Percentiles rank a stretch among this genome's conserved stretches.
These are phyloP conservation scores for Carex myosuroides DNA, from an alignment of 176 grass and related monocot species.

Conservation along the genomic window DNA sequence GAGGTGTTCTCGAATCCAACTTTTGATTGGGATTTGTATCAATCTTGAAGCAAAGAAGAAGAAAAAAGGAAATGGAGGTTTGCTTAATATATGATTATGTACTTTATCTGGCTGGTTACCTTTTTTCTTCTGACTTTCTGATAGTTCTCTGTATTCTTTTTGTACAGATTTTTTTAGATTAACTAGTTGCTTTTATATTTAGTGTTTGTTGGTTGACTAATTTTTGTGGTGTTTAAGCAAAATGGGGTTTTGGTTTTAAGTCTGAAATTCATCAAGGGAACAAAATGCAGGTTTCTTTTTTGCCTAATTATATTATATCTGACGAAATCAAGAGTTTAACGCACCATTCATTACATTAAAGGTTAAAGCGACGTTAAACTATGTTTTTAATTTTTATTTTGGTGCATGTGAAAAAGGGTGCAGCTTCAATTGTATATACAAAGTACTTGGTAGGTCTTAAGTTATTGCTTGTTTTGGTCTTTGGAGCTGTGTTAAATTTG, in stretches of 20 bases:
- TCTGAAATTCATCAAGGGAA: not conserved
- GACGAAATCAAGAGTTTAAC: not conserved
- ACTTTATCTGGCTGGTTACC: not conserved
- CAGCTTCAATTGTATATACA: not conserved
- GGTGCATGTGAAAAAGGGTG: not conserved
- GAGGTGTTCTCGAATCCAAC: constrained; percentile 92
- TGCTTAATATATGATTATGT: constrained; percentile 11
- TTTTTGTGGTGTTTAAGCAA: constrained; percentile 1
- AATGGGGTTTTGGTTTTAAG: not conserved
- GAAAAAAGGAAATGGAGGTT: not conserved
- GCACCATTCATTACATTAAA: not conserved
- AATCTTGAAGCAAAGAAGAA: constrained; percentile 42
- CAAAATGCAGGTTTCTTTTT: not conserved
- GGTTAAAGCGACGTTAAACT: not conserved
- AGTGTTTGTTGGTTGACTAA: not conserved
- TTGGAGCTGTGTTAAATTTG: not conserved
- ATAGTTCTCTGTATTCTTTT: not conserved
- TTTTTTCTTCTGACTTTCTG: not conserved
- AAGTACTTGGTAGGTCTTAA: not conserved
- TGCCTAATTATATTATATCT: not conserved
- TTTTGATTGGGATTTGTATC: constrained; percentile 85
- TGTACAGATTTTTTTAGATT: constrained; percentile 12
- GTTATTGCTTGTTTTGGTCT: not conserved
- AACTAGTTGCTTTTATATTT: constrained; percentile 7
- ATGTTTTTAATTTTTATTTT: not conserved